Evolutionary conservation across 805 yeast genomes (phyloP).

Genomic region (Ogataea neopini): DNA sequence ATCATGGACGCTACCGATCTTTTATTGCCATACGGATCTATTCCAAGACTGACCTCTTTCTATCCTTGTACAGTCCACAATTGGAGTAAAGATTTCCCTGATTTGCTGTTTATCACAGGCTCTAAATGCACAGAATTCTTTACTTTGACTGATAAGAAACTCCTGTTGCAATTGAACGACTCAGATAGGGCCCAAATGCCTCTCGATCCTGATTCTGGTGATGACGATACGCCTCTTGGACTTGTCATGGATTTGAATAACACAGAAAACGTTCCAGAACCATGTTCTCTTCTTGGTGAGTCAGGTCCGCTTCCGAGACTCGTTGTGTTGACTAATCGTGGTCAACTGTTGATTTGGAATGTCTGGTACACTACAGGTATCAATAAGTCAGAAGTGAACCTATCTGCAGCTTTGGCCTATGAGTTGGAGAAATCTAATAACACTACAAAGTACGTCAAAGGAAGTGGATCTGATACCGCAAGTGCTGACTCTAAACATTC

Average conservation of each 20-base stretch:
- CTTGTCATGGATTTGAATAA: conserved; percentile 59
- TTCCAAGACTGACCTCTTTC: conserved; percentile 46
- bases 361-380: conserved; percentile 58
- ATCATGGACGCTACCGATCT: conserved; percentile 34
- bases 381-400: conserved; percentile 34
- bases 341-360: conserved; percentile 64
- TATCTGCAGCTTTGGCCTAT: conserved; percentile 5
- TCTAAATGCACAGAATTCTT: conserved; percentile 67
- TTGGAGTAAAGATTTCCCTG: conserved; percentile 40
- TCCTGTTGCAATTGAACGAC: conserved; percentile 61
- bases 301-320: conserved; percentile 66
- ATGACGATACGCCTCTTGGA: conserved; percentile 74
- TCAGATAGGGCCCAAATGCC: conserved; percentile 74
- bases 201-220: conserved; percentile 59
- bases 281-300: conserved; percentile 58
- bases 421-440: background rate
- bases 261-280: conserved; percentile 45
- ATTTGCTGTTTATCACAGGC: conserved; percentile 51
- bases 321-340: conserved; percentile 62
- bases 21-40: conserved; percentile 48
- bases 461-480: too few relatives aligned
- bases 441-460: too few relatives aligned
- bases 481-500: background rate
- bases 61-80: conserved; percentile 43
- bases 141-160: conserved; percentile 39